A percentile compares a stretch with the other conserved stretches of the same genome.
These are phyloP conservation scores for Curvularia sp. DNA, from an alignment of 2,329 filamentous ascomycete genomes.

Conservation along the genomic window DNA sequence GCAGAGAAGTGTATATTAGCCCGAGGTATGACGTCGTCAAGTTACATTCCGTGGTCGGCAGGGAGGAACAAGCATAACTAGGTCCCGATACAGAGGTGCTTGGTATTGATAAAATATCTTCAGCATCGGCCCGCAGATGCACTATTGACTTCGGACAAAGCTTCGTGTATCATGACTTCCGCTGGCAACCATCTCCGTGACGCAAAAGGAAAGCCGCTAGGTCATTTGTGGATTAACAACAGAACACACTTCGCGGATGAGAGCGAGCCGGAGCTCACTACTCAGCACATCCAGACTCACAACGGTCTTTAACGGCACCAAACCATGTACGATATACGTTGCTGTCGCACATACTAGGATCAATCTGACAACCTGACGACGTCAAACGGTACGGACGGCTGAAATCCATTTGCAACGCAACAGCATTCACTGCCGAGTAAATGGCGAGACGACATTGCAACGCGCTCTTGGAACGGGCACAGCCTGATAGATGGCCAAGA, in stretches of 20 bases:
- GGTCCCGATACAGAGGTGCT: not conserved
- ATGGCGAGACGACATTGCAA: not conserved
- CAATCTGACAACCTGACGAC: not conserved
- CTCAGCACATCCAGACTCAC: not conserved
- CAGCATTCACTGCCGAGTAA: not conserved
- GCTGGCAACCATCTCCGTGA: not conserved
- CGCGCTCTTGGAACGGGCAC: not conserved
- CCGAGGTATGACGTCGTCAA: constrained; percentile 6
- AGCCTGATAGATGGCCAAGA: not conserved
- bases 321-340: not conserved
- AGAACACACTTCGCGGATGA: not conserved
- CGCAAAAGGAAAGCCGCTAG: not conserved
- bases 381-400: not conserved
- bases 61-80: not conserved
- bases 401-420: not conserved
- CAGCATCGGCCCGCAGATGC: not conserved
- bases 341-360: too few relatives aligned
- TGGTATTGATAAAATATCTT: not conserved
- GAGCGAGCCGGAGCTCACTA: not conserved
- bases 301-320: not conserved
- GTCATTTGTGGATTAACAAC: not conserved
- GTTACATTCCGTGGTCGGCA: constrained; percentile 4
- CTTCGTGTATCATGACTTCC: not conserved
- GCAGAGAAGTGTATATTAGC: constrained; percentile 1
- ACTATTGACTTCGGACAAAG: not conserved